Evolutionary conservation across 2,329 filamentous ascomycete species (phyloP).

Genomic region (Penicillium sclerotiorum): DNA sequence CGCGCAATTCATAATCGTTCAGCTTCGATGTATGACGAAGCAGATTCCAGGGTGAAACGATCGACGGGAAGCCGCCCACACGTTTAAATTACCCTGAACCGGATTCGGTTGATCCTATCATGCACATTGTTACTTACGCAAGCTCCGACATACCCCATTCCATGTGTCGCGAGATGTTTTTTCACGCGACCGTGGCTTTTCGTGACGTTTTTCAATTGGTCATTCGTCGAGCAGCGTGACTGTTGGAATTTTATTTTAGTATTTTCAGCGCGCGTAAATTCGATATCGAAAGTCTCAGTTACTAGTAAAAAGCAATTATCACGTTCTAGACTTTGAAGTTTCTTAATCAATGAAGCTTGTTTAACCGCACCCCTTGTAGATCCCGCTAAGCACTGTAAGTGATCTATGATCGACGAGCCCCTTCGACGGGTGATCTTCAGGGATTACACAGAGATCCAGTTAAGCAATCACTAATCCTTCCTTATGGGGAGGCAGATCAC

Average conservation of each 20-base stretch:
- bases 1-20: constrained; percentile 1
- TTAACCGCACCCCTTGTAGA: background rate
- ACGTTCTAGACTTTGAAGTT: no score
- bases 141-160: constrained; percentile 3
- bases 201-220: background rate
- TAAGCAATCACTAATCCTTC: background rate
- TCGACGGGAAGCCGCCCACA: background rate
- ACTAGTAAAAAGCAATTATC: no score
- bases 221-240: background rate
- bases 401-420: constrained; percentile 2
- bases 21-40: background rate
- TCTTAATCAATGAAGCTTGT: background rate
- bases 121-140: constrained; percentile 5
- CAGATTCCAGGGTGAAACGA: constrained; percentile 4
- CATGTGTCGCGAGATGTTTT: background rate
- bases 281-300: no score
- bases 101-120: background rate
- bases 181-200: background rate
- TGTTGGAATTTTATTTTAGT: no score
- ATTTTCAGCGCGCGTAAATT: no score
- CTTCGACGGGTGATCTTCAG: constrained; percentile 1
- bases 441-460: background rate
- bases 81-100: background rate
- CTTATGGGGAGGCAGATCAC: background rate
- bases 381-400: background rate